phyloP scores from a whole-genome alignment of 352 stramenopile genomes.

The Pythium phragmitis region DNA sequence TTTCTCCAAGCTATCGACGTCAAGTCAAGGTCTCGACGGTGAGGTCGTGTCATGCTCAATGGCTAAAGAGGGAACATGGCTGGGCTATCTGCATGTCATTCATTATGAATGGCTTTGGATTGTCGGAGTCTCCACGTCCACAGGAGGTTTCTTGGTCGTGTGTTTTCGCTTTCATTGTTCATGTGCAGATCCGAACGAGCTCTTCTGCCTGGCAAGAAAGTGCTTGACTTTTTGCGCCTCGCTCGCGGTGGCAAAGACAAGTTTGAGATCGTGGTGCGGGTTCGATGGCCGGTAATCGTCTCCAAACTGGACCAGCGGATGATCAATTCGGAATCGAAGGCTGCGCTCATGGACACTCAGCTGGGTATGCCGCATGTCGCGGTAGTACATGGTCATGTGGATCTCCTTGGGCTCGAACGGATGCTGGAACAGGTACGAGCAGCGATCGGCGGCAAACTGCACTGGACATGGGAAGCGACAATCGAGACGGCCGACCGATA shows the following conservation, averaged over 20 bases:
- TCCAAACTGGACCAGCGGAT: constrained; percentile 55
- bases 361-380: constrained; percentile 54
- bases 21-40: background rate
- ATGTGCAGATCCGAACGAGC: constrained; percentile 1
- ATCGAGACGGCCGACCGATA: constrained; percentile 52
- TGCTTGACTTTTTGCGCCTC: constrained; percentile 45
- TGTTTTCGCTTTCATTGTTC: background rate
- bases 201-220: constrained; percentile 30
- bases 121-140: background rate
- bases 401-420: constrained; percentile 64
- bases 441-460: constrained; percentile 47
- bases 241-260: constrained; percentile 48
- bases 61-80: constrained; percentile 20
- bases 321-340: constrained; percentile 49
- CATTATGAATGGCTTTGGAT: background rate
- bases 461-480: constrained; percentile 65
- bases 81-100: constrained; percentile 11
- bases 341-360: constrained; percentile 39
- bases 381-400: constrained; percentile 77
- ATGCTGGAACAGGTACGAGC: constrained; percentile 73
- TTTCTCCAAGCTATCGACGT: background rate
- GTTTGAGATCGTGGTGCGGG: constrained; percentile 51
- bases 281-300: constrained; percentile 62
- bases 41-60: constrained; percentile 17
- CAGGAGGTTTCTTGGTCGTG: background rate